Percentiles rank a stretch among this genome's conserved stretches.
These are phyloP conservation scores for Microcos paniculata DNA, from an alignment of 345 rosid genomes.

Conservation along the genomic window DNA sequence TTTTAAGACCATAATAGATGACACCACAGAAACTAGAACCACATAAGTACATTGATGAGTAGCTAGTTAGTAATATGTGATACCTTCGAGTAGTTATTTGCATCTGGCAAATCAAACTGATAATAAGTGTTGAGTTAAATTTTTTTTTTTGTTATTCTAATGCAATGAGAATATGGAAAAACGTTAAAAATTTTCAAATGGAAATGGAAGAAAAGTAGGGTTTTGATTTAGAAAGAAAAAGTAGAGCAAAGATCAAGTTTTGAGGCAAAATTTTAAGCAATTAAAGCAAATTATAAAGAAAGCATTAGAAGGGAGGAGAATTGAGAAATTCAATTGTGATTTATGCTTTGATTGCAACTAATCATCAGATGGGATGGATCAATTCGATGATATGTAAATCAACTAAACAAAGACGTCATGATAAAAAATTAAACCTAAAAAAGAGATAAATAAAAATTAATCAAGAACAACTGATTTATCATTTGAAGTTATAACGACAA, in stretches of 20 bases:
- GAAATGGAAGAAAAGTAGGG: neutral
- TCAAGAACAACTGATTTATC: no score
- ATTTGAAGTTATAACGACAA: no score
- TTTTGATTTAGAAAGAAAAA: no score
- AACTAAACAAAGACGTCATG: no score
- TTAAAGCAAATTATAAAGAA: conserved; percentile 78
- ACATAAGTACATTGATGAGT: conserved; percentile 86
- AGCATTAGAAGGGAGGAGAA: conserved; percentile 63
- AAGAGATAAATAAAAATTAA: no score
- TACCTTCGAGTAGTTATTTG: conserved; percentile 90
- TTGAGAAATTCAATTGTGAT: conserved; percentile 42
- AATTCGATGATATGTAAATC: no score
- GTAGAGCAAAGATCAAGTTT: conserved; percentile 46
- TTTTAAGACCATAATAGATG: conserved; percentile 92
- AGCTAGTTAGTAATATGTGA: conserved; percentile 79
- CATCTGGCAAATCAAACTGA: conserved; percentile 57
- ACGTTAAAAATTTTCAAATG: neutral
- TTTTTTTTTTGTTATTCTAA: neutral
- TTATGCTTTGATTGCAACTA: conserved; percentile 53
- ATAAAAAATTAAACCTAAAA: no score
- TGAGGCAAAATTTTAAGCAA: conserved; percentile 74
- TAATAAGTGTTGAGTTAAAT: conserved; percentile 21
- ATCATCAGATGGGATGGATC: conserved; percentile 70
- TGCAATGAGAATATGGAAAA: neutral
- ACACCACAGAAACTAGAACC: conserved; percentile 88